Evolutionary conservation across 352 stramenopile species (phyloP).

Genomic region (Globisporangium canariense): DNA sequence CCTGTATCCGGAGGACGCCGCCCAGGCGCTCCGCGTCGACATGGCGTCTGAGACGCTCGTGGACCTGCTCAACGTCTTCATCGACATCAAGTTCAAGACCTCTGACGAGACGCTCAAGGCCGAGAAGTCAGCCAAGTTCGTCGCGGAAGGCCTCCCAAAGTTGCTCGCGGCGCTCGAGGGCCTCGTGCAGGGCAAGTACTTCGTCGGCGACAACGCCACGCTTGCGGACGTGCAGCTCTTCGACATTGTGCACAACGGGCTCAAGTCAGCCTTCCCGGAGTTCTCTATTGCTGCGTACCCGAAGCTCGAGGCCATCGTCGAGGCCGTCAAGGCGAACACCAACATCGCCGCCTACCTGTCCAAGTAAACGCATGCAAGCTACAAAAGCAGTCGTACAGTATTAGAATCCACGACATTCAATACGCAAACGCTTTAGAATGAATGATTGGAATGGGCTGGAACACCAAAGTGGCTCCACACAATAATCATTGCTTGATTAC

Average conservation of each 20-base stretch:
- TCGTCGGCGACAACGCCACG: slow-evolving; percentile 40
- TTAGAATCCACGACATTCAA: too few species aligned
- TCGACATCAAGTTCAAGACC: slow-evolving; percentile 2
- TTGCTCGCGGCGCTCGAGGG: slow-evolving; percentile 34
- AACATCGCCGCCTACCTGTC: slow-evolving; percentile 28
- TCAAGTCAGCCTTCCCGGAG: slow-evolving; percentile 24
- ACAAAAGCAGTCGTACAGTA: too few species aligned
- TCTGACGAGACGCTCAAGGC: slow-evolving; percentile 3
- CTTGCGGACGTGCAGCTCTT: slow-evolving; percentile 41
- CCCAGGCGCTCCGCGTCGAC: slow-evolving; percentile 36
- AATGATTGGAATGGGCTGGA: too few species aligned
- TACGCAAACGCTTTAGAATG: too few species aligned
- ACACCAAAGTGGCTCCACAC: too few species aligned
- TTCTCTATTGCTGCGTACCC: slow-evolving; percentile 23
- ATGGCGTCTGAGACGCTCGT: slow-evolving; percentile 26
- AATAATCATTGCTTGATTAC: too few species aligned
- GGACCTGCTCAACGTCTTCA: slow-evolving; percentile 11
- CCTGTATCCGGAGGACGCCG: slow-evolving; percentile 40
- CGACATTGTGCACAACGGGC: slow-evolving; percentile 35
- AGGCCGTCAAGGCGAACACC: slow-evolving; percentile 18
- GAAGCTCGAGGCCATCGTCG: slow-evolving; percentile 22
- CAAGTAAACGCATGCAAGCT: slow-evolving; percentile 13
- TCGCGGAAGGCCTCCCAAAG: slow-evolving; percentile 9
- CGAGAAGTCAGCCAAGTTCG: neutral
- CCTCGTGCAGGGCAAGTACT: slow-evolving; percentile 40